Evolutionary conservation across 2,329 filamentous ascomycete genomes (phyloP), one percentile per base, ranked within the genome.

Genomic region (Seiridium unicorne): DNA sequence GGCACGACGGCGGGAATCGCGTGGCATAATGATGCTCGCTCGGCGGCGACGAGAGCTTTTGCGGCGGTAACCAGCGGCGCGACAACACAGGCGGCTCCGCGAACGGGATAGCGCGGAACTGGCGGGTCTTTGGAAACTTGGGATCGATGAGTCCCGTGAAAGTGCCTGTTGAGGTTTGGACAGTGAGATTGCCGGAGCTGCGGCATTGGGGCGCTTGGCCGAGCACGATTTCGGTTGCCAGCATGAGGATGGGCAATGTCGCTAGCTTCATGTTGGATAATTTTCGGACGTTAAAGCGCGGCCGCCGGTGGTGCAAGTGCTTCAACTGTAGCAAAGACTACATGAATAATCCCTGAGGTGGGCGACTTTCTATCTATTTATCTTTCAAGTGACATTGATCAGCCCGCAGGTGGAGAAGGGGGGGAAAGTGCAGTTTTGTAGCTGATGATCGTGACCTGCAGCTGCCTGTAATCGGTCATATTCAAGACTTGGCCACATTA

Each of bases 101-200:
- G 60, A 74, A 78, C 1, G 74, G 72, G 44, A 77, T 74, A 44
- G 69, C 66, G 44, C 72, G 73, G 61, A 74, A 77, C 59, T 77
- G 73, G 26, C 70, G 70, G 1, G 73, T 72, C 18, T 70, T 64
- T n/a, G 72, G 69, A 40, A 69, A 71, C 18, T 69, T 59, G 18
- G 67, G 63, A 47, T 73, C 72, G 36, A 74, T 61, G 31, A 74
- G 60, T 26, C 73, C 73, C 8, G 72, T 75, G 64, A 65, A 76
- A 31, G 60, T 62, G 44, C 74, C 74, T 3, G 72, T 73, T 4
- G 65, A 64, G 4, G 72, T 73, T 44, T 59, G 59, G 13, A 74
- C 67, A 3, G 68, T 73, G 35, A 74, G 67, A 47, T 59, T 26
- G 44, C 38, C 49, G 8, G 55, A 55, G 47, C 42, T 46, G 38